Percentiles rank a stretch among this genome's conserved stretches.
Conservation (phyloP, 768 basidiomycete genomes). For the Strobilomyces confusus region DNA sequence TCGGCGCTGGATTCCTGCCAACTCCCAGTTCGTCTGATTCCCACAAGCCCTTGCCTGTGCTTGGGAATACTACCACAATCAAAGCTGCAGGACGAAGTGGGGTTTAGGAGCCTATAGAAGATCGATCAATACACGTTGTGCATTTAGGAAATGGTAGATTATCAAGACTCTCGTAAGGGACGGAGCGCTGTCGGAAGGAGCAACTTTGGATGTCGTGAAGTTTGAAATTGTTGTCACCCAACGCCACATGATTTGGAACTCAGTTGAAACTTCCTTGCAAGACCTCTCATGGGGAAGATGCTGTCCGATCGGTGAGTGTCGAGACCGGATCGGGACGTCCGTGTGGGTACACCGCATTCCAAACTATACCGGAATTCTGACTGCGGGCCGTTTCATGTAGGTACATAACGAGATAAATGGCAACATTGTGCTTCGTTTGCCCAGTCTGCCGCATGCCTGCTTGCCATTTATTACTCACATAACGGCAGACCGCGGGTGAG, state of each 20-base stretch:
- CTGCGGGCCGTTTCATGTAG: conserved; percentile 6
- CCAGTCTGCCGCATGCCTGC: not conserved
- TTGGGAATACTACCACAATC: conserved; percentile 37
- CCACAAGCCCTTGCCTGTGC: conserved; percentile 46
- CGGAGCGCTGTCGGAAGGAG: not conserved
- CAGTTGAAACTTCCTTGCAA: not conserved
- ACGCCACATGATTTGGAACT: not conserved
- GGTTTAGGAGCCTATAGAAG: conserved; percentile 26
- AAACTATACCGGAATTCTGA: not conserved
- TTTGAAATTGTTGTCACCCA: not conserved
- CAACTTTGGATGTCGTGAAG: not conserved
- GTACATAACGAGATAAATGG: not conserved
- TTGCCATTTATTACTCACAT: not conserved
- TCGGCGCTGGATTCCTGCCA: conserved; percentile 78
- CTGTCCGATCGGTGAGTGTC: not conserved
- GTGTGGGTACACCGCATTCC: not conserved
- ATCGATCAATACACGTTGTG: not conserved
- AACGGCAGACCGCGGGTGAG: conserved; percentile 18
- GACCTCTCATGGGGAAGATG: not conserved
- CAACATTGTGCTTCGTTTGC: not conserved
- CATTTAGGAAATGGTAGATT: not conserved
- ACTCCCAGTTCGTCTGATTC: conserved; percentile 39
- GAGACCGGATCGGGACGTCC: not conserved
- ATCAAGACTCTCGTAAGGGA: not conserved
- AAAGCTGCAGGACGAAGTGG: conserved; percentile 74